Percentiles rank a stretch among this genome's conserved stretches.
phyloP scores from a whole-genome alignment of 2,329 filamentous ascomycete species.

The Pseudocercospora macadamiae region DNA sequence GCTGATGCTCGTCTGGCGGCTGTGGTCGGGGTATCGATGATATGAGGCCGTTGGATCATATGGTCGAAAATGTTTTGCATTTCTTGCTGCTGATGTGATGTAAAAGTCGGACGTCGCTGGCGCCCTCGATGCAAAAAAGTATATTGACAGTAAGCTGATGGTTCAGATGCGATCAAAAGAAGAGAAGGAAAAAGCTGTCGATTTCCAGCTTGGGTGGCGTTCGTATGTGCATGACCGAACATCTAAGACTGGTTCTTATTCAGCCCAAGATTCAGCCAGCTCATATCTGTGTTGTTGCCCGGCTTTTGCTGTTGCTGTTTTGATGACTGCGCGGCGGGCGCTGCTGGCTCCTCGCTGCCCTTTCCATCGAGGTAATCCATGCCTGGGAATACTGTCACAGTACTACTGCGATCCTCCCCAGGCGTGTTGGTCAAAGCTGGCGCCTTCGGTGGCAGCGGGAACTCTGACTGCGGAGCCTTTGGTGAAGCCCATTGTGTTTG shows the following conservation, averaged over 20 bases:
- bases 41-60: neutral
- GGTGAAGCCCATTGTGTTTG: conserved; percentile 30
- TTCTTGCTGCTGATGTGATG: neutral
- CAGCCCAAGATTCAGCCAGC: conserved; percentile 71
- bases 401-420: conserved; percentile 36
- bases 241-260: conserved; percentile 8
- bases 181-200: conserved; percentile 4
- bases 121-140: neutral
- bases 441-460: conserved; percentile 26
- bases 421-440: conserved; percentile 17
- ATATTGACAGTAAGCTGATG: conserved; percentile 1
- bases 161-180: conserved; percentile 1
- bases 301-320: conserved; percentile 45
- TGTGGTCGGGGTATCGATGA: neutral
- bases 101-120: neutral
- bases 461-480: conserved; percentile 23
- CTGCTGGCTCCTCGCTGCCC: conserved; percentile 45
- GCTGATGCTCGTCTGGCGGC: neutral
- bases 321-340: conserved; percentile 16
- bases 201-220: conserved; percentile 1
- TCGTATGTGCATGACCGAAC: neutral
- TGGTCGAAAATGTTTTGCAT: neutral
- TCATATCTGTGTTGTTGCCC: conserved; percentile 62
- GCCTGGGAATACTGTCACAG: conserved; percentile 42
- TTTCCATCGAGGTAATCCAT: conserved; percentile 33